A percentile compares a stretch with the other conserved stretches of the same genome.
These are phyloP conservation scores for Pythium volutum DNA, from an alignment of 352 stramenopile species.

Conservation along the genomic window DNA sequence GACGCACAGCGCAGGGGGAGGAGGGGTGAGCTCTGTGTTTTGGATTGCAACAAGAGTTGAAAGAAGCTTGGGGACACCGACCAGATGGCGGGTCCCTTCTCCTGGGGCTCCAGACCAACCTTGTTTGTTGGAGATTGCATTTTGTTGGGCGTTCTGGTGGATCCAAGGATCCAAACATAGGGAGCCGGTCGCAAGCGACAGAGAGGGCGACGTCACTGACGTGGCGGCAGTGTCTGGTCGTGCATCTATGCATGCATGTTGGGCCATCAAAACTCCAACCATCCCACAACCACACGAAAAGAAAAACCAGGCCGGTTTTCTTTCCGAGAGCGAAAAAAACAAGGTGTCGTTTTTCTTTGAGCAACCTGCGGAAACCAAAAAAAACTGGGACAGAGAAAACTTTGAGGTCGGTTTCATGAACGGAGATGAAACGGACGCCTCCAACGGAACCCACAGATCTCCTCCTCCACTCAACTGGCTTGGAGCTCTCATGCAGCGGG, in stretches of 20 bases:
- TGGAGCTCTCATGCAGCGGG: background rate
- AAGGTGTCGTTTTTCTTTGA: background rate
- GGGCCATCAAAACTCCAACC: background rate
- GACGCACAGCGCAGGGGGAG: background rate
- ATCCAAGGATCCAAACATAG: background rate
- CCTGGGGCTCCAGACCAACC: background rate
- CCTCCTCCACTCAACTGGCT: conserved; percentile 9
- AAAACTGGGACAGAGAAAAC: background rate
- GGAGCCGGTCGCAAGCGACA: conserved; percentile 14
- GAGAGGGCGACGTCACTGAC: conserved; percentile 1
- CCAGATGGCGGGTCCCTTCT: conserved; percentile 18
- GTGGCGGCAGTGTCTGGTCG: background rate
- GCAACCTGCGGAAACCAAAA: background rate
- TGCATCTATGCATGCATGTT: background rate
- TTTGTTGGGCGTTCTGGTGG: conserved; percentile 3
- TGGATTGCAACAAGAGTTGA: background rate
- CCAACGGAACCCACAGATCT: background rate
- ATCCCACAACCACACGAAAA: background rate
- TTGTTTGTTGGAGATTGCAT: background rate
- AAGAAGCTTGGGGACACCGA: conserved; percentile 11
- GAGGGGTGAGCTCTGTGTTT: conserved; percentile 21
- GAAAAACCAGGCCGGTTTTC: background rate
- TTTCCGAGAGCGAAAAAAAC: background rate
- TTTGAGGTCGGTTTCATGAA: background rate
- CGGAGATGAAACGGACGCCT: conserved; percentile 6